Conservation (phyloP, 139 green algal species). For the Closterium sp. region DNA sequence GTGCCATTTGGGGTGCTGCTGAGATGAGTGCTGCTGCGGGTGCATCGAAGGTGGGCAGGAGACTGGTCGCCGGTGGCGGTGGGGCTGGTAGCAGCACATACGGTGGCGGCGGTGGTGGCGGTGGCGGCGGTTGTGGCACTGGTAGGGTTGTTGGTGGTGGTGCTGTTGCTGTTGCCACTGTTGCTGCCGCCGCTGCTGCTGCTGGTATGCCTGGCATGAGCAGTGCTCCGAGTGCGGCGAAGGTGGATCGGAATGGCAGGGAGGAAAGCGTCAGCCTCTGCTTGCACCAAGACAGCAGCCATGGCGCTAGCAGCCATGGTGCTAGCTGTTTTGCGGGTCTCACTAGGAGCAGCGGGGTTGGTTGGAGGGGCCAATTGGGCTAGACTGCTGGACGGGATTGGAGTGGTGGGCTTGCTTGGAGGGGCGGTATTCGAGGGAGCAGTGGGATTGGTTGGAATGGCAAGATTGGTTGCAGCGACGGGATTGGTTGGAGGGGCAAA, state of each 20-base stretch:
- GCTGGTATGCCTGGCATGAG: not conserved
- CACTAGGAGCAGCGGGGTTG: not conserved
- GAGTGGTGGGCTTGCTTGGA: too few species aligned
- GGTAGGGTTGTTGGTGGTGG: too few species aligned
- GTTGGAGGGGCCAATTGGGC: too few species aligned
- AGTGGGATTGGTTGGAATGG: not conserved
- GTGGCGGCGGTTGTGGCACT: not conserved
- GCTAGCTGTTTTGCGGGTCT: not conserved
- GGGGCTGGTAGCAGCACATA: too few species aligned
- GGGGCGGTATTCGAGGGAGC: not conserved
- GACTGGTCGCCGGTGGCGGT: not conserved
- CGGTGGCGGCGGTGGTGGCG: not conserved
- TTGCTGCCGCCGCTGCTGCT: too few species aligned
- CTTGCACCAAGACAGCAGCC: not conserved
- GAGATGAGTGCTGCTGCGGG: not conserved
- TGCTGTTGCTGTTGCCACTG: too few species aligned
- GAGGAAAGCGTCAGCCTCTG: not conserved
- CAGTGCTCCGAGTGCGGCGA: not conserved
- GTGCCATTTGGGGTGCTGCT: not conserved
- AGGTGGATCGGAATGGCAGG: not conserved
- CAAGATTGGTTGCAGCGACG: not conserved
- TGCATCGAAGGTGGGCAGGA: not conserved
- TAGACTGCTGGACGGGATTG: too few species aligned
- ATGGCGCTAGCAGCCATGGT: not conserved
- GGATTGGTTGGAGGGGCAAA: not conserved